Percentiles rank a stretch among this genome's conserved stretches.
These are phyloP conservation scores for Chlorella sp. DNA, from an alignment of 139 green algal species.

Conservation along the genomic window DNA sequence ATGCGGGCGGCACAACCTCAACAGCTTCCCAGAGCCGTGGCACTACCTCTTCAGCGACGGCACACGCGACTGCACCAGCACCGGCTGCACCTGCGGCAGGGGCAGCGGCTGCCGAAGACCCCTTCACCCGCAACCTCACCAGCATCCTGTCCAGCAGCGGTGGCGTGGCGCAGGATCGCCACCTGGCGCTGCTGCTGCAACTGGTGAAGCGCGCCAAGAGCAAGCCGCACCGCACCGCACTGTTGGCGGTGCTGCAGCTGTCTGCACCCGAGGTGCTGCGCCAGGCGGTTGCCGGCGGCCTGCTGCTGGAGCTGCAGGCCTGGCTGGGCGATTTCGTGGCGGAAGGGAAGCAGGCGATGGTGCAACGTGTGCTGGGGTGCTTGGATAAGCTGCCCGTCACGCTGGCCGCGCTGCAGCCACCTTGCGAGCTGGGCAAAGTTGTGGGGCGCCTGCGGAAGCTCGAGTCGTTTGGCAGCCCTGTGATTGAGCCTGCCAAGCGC, in stretches of 20 bases:
- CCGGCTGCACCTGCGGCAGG: neutral
- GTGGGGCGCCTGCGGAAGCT: slow-evolving; percentile 46
- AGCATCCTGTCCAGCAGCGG: slow-evolving; percentile 32
- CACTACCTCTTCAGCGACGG: no score
- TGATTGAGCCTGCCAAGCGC: slow-evolving; percentile 21
- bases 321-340: slow-evolving; percentile 40
- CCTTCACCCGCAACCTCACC: slow-evolving; percentile 19
- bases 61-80: neutral
- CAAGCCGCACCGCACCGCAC: slow-evolving; percentile 35
- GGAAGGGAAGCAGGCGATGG: slow-evolving; percentile 23
- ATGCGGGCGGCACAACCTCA: neutral
- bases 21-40: neutral
- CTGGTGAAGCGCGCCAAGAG: slow-evolving; percentile 24
- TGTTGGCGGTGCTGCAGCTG: slow-evolving; percentile 39
- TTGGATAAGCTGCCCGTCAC: slow-evolving; percentile 48
- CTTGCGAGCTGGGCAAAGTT: slow-evolving; percentile 45
- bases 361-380: slow-evolving; percentile 7
- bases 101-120: neutral
- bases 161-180: slow-evolving; percentile 23
- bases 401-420: slow-evolving; percentile 29
- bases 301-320: slow-evolving; percentile 31
- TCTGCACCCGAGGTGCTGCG: slow-evolving; percentile 29
- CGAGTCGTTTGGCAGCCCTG: neutral
- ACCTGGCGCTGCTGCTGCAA: slow-evolving; percentile 31
- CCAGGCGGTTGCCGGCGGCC: slow-evolving; percentile 10